Base-by-base conservation (phyloP, 306 rosid genomes). In the Lathyrus aphaca region DNA sequence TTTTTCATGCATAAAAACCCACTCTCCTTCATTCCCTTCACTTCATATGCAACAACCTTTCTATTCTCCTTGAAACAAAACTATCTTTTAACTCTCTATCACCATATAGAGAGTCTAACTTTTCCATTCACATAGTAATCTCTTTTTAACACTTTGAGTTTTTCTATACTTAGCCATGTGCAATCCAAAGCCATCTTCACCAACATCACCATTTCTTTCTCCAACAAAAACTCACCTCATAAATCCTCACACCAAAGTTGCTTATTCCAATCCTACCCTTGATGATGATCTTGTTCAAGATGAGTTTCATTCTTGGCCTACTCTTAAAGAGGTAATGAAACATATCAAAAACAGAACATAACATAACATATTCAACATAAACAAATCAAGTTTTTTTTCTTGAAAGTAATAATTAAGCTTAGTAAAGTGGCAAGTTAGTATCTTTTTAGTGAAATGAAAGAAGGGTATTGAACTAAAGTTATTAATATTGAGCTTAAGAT, bases 261-360 rank as follows among this genome's bases (percentile, higher is more conserved):
- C 46, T 30, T 18, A 21, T 64, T 45, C 67, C 49, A 73, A 73
- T 72, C 65, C 48, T 50, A 57, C 66, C 53, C 68, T 69, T 54
- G 60, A 67, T 61, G 74, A 51, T 73, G 72, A 45, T 73, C 75
- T 60, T 15, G 67, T 37, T 66, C 77, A 84, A 37, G 80, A 89
- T 54, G 80, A 86, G 16, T 86, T 90, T 56, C 91, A 71, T 46
- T 68, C 86, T 81, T 85, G 96, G 89, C 99, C 99, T 38, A 84
- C 99, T 61, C 83, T 69, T 63, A 83, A 81, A 43, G 96, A 95
- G 97, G 99, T 95, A 86, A 73, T 56, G 17, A 64, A 35, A 40
- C 55, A 61, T 2, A 64, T 57, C 59, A 53, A 11, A 11, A 53
- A 53, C 59, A 11, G 23, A 48, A 53, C 32, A 53, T 0, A 40